Evolutionary conservation across 1,284 basidiomycete species (phyloP), one percentile per base, ranked within the genome.

Genomic region (Phylloboletellus chloephorus): DNA sequence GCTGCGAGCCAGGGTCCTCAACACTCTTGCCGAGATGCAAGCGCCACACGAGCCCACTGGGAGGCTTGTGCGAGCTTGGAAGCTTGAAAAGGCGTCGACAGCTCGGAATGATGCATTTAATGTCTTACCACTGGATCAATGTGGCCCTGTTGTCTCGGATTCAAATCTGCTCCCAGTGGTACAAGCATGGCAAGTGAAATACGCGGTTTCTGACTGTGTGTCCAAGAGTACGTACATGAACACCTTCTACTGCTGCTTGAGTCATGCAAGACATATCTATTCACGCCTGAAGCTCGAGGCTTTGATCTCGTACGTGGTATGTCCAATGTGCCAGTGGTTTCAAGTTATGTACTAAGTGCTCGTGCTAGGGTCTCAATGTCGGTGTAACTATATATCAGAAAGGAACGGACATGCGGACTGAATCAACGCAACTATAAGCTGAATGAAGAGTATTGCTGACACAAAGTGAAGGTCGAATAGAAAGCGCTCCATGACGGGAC

Each of bases 61-160:
- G n/a, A n/a, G n/a, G n/a, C n/a, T n/a, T n/a, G n/a, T n/a, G n/a
- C n/a, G 35, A 25, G 21, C 22, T 29, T 5, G 7, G 16, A 32
- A 31, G 4, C 6, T n/a, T 22, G n/a, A 32, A 33, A 23, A 10
- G 32, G 8, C 9, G 10, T n/a, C n/a, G 20, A 26, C 4, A 36
- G 21, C 25, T 22, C 30, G 19, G 25, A 19, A 15, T 46, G 24
- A 25, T 7, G 11, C 5, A 16, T 26, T 39, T 35, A 25, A 48
- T 47, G 46, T 47, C 31, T 47, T 30, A 48, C 39, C 23, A 23
- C n/a, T 20, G 7, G 20, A 23, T 32, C 19, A 23, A 17, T 23
- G 32, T 21, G 22, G 22, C 26, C n/a, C 24, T 30, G 16, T 2
- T 47, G 46, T 47, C 41, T 48, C 31, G 29, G 36, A 49, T 26